phyloP scores from a whole-genome alignment of 2,329 filamentous ascomycete species.

The Botrytis cinerea region DNA sequence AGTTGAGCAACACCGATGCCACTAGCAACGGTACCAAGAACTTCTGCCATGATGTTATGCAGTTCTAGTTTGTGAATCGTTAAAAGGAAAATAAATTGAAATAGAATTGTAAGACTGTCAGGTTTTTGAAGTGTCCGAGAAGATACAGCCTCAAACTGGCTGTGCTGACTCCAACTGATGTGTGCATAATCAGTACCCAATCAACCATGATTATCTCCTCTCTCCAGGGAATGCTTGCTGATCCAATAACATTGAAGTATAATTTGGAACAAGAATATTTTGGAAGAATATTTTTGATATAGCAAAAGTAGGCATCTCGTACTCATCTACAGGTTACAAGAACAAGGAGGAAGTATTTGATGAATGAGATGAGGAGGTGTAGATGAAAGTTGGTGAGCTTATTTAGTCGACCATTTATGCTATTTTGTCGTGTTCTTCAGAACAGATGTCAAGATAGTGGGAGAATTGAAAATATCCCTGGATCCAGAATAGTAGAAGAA shows the following conservation, averaged over 20 bases:
- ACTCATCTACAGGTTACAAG: background rate
- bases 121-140: background rate
- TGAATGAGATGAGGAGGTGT: too few relatives aligned
- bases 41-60: conserved; percentile 24
- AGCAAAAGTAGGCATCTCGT: background rate
- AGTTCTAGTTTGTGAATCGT: background rate
- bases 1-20: conserved; percentile 25
- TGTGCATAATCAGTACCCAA: background rate
- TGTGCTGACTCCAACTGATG: background rate
- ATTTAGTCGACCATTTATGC: too few relatives aligned
- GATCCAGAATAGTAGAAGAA: too few relatives aligned
- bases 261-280: background rate
- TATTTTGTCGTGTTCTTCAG: too few relatives aligned
- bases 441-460: too few relatives aligned
- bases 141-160: background rate
- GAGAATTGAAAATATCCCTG: too few relatives aligned
- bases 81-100: background rate
- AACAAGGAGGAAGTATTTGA: too few relatives aligned
- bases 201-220: background rate
- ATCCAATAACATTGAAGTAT: background rate
- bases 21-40: conserved; percentile 26
- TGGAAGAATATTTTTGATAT: background rate
- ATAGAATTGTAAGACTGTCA: background rate
- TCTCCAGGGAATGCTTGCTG: background rate
- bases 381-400: too few relatives aligned